phyloP scores from a whole-genome alignment of 768 basidiomycete species.

The Serendipita vermifera region DNA sequence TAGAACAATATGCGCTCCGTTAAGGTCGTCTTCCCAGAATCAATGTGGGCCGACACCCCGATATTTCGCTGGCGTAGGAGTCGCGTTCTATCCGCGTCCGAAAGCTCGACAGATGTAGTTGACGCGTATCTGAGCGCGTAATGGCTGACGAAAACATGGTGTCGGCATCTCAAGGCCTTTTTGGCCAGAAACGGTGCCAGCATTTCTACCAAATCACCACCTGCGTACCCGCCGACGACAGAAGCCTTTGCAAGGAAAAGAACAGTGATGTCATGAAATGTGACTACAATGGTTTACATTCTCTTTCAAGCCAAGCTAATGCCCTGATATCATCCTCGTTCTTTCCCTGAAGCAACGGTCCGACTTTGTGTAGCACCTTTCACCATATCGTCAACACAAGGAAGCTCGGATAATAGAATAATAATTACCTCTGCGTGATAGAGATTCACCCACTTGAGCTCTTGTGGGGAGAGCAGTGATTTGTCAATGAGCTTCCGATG shows the following conservation, averaged over 20 bases:
- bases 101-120: slow-evolving; percentile 24
- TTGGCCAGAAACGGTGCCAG: neutral
- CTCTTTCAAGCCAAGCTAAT: slow-evolving; percentile 25
- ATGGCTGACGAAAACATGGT: neutral
- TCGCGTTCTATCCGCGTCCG: slow-evolving; percentile 51
- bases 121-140: neutral
- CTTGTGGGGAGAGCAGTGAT: slow-evolving; percentile 46
- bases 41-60: slow-evolving; percentile 89
- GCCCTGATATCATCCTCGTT: slow-evolving; percentile 36
- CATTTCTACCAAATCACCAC: neutral
- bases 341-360: slow-evolving; percentile 42
- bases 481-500: slow-evolving; percentile 69
- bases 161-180: neutral
- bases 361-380: slow-evolving; percentile 59
- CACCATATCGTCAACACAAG: no score
- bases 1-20: slow-evolving; percentile 95
- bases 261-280: neutral
- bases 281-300: slow-evolving; percentile 16
- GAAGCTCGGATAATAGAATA: no score
- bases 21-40: slow-evolving; percentile 95
- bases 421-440: slow-evolving; percentile 76
- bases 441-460: slow-evolving; percentile 67
- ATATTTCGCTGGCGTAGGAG: slow-evolving; percentile 82
- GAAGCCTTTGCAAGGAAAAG: neutral
- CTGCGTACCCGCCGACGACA: neutral